Evolutionary conservation across 2,329 filamentous ascomycete genomes (phyloP).

Genomic region (Escovopsis sp.): DNA sequence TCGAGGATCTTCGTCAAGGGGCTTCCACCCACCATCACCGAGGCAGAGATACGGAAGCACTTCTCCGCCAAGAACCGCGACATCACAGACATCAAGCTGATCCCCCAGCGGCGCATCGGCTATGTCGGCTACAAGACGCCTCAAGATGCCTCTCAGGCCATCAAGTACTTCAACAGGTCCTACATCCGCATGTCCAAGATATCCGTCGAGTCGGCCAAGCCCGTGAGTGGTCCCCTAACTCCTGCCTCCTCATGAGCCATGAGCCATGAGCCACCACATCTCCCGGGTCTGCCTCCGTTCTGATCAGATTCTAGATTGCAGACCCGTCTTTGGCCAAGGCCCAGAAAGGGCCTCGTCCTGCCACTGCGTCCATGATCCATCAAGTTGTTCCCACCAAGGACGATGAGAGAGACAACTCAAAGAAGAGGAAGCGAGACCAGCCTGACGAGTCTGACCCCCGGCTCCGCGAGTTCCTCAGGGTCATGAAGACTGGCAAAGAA

Average conservation of each 20-base stretch:
- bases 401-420: slow-evolving; percentile 25
- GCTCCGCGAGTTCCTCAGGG: slow-evolving; percentile 70
- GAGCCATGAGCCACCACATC: slow-evolving; percentile 4
- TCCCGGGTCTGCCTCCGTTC: slow-evolving; percentile 7
- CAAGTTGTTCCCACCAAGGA: slow-evolving; percentile 3
- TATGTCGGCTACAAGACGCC: slow-evolving; percentile 86
- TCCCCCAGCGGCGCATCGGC: slow-evolving; percentile 78
- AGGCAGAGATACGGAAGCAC: slow-evolving; percentile 77
- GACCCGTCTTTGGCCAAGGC: slow-evolving; percentile 25
- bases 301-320: slow-evolving; percentile 29
- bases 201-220: slow-evolving; percentile 71
- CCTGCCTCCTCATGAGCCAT: too few relatives aligned
- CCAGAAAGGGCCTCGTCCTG: slow-evolving; percentile 14
- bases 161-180: slow-evolving; percentile 89
- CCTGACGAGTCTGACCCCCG: slow-evolving; percentile 55
- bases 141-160: slow-evolving; percentile 65
- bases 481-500: slow-evolving; percentile 49
- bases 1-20: slow-evolving; percentile 70
- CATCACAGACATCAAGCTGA: slow-evolving; percentile 85
- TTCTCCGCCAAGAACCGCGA: slow-evolving; percentile 59
- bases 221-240: slow-evolving; percentile 35
- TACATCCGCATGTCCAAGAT: slow-evolving; percentile 96
- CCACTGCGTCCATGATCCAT: slow-evolving; percentile 7
- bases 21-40: slow-evolving; percentile 70
- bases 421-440: slow-evolving; percentile 55